Base-by-base conservation (phyloP, 2,329 filamentous ascomycete genomes). In the Pseudogymnoascus sp. region DNA sequence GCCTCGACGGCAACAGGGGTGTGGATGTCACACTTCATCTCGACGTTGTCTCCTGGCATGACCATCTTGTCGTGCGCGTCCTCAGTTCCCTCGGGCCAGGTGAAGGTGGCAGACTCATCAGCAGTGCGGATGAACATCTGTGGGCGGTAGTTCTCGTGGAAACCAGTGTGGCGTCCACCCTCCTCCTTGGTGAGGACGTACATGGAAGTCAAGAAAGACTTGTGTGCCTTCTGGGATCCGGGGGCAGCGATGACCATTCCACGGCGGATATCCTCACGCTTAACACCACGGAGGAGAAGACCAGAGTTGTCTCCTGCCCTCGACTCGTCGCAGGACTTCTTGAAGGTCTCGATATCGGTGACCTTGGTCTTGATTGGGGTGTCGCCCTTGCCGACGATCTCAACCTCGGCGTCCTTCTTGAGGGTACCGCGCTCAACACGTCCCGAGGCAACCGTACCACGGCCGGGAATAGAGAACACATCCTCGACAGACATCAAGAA, bases 341-440 rank as follows among this genome's bases (percentile, higher is more conserved):
- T 97, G 85, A 99, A 99, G 68, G 93, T 99, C 83, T 99, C 94
- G 70, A 99, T 97, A 74, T 99, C 95, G 73, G 94, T 99, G 68
- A 99, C 93, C 84, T 97, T 97, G 78, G 94, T 97, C 87, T 95
- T 97, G 83, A 97, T 90, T 69, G 91, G 80, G 52, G 86, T 83
- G 63, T 79, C 78, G 69, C 88, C 86, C 82, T 94, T 96, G 75
- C 94, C 94, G 65, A 99, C 84, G 67, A 99, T 85, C 83, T 99
- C 94, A 69, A 99, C 86, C 74, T 99, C 94, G 67, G 87, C 83
- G 76, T 99, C 94, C 78, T 86, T 91, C 90, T 96, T 97, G 73
- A 99, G 81, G 63, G 85, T 77, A 81, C 94, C 94, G 75, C 94
- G 93, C 86, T 97, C 92, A 65, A 99, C 94, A 84, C 94, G 92